Percentiles rank a stretch among this genome's conserved stretches.
Conservation (phyloP, 257 asterid genomes). For the Oldenlandia corymbosa region DNA sequence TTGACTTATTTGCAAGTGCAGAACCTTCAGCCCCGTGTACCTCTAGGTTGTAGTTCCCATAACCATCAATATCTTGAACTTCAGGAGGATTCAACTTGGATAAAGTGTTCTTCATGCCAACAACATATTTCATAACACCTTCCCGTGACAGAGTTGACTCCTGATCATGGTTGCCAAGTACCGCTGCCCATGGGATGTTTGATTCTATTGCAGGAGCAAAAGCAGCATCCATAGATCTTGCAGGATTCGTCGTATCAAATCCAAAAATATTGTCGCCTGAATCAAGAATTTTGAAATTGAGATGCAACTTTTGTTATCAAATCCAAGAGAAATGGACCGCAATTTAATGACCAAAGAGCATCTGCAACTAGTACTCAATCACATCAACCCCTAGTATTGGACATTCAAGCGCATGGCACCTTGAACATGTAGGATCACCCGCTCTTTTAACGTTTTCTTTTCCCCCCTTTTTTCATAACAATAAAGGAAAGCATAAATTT, state of each 20-base stretch:
- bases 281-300: slow-evolving; percentile 8
- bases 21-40: slow-evolving; percentile 65
- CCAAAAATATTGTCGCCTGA: slow-evolving; percentile 92
- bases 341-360: not conserved
- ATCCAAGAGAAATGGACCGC: not conserved
- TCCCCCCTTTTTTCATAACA: no score
- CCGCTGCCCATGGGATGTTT: slow-evolving; percentile 88
- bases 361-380: not conserved
- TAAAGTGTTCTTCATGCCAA: slow-evolving; percentile 66
- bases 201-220: slow-evolving; percentile 72
- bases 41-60: slow-evolving; percentile 83
- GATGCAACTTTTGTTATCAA: not conserved
- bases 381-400: no score
- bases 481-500: no score
- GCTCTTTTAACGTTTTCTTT: no score
- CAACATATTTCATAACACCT: slow-evolving; percentile 73
- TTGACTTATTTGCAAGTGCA: slow-evolving; percentile 51
- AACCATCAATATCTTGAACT: slow-evolving; percentile 61
- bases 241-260: slow-evolving; percentile 64
- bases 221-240: slow-evolving; percentile 67
- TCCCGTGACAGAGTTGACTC: slow-evolving; percentile 71
- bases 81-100: slow-evolving; percentile 62
- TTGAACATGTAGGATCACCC: no score
- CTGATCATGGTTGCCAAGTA: slow-evolving; percentile 92
- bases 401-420: no score